Conservation (phyloP, 1,139 yeast species). For the Blastobotrys capitulatus region DNA sequence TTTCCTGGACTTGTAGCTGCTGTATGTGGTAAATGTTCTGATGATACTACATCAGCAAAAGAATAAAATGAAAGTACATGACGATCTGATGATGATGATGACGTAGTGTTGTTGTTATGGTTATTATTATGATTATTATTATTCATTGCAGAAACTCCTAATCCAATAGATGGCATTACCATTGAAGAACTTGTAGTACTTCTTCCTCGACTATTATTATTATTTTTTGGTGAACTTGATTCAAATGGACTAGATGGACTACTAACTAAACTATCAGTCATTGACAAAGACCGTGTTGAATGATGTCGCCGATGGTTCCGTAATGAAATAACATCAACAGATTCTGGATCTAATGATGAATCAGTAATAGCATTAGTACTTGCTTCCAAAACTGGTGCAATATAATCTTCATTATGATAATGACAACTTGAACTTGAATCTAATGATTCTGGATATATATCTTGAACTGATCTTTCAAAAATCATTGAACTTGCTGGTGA, state of each 20-base stretch:
- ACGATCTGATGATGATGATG: conserved; percentile 17
- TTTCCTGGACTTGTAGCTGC: conserved; percentile 5
- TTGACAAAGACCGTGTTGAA: conserved; percentile 9
- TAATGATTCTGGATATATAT: conserved; percentile 4
- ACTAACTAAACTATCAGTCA: conserved; percentile 1
- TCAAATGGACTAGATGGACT: conserved; percentile 6
- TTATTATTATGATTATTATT: not conserved
- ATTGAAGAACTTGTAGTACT: conserved; percentile 2
- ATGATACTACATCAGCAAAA: conserved; percentile 64
- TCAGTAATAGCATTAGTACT: conserved; percentile 60
- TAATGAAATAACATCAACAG: conserved; percentile 59
- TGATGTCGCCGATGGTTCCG: conserved; percentile 42
- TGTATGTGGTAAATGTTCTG: conserved; percentile 10
- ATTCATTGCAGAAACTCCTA: not conserved
- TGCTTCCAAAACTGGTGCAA: conserved; percentile 82
- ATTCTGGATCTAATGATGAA: conserved; percentile 52
- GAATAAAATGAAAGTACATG: conserved; percentile 67
- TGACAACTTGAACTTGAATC: conserved; percentile 34
- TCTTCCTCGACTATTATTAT: conserved; percentile 1
- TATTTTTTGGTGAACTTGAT: not conserved
- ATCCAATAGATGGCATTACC: not conserved
- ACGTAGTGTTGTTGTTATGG: not conserved
- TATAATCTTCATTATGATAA: conserved; percentile 58
- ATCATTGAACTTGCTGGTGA: conserved; percentile 13
- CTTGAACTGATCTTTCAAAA: conserved; percentile 12